Conservation (phyloP, 202 grass and related monocot species). For the Setaria italica region DNA sequence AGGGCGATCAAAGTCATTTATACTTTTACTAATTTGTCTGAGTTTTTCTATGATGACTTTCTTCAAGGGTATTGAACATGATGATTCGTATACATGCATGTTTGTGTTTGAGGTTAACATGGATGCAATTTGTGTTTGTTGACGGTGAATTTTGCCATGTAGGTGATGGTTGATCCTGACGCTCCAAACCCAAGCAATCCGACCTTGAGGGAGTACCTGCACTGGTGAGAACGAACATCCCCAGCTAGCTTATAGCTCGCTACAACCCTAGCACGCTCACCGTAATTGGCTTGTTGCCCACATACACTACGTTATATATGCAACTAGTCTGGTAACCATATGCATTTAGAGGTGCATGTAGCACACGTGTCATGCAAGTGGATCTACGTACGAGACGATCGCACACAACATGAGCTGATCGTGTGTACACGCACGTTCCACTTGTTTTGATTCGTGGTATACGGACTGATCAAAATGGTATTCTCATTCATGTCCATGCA, state of each 20-base stretch:
- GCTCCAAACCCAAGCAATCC: conserved; percentile 88
- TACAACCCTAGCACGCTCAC: neutral
- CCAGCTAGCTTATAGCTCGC: too few species aligned
- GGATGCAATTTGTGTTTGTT: neutral
- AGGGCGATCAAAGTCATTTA: too few species aligned
- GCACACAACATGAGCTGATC: neutral
- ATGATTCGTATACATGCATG: neutral
- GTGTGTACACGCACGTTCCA: neutral
- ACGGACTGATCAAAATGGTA: neutral
- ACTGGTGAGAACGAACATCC: conserved; percentile 60
- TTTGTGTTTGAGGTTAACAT: neutral
- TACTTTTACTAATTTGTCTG: too few species aligned
- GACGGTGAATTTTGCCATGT: neutral
- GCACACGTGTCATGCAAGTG: conserved; percentile 1
- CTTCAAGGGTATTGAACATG: neutral
- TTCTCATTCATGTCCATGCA: conserved; percentile 40
- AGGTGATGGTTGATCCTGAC: conserved; percentile 96
- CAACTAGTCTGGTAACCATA: neutral
- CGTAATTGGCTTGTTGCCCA: neutral
- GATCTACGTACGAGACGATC: too few species aligned
- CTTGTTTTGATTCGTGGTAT: neutral
- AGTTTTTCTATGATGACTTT: too few species aligned
- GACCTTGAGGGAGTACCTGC: conserved; percentile 80
- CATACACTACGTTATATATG: neutral
- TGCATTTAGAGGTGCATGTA: conserved; percentile 24